Percentiles rank a stretch among this genome's conserved stretches.
Conservation (phyloP, 1,284 basidiomycete species). For the Melampsora allii-populina region DNA sequence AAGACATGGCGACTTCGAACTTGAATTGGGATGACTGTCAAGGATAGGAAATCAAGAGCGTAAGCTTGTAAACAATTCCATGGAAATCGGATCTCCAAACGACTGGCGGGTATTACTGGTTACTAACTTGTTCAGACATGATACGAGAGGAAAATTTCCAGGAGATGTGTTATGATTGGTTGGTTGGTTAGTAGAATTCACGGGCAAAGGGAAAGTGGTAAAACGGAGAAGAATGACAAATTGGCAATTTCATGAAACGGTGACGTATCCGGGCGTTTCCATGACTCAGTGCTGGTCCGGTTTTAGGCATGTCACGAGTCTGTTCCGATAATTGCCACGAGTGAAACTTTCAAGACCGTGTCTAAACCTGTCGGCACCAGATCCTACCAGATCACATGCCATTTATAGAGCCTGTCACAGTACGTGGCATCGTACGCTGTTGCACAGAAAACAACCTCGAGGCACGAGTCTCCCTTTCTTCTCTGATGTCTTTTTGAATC, state of each 20-base stretch:
- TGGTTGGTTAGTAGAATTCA: neutral
- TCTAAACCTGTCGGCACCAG: no score
- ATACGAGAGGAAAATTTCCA: neutral
- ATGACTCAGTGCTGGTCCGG: no score
- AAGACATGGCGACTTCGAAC: constrained; percentile 38
- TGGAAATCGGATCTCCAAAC: neutral
- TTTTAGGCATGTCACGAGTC: no score
- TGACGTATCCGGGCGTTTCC: no score
- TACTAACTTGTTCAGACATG: constrained; percentile 4
- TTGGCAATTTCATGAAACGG: neutral
- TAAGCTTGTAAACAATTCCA: neutral
- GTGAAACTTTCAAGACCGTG: no score
- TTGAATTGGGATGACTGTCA: constrained; percentile 9
- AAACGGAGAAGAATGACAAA: neutral
- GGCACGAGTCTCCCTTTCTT: no score
- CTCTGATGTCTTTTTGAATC: no score
- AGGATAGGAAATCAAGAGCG: neutral
- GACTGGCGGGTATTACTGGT: neutral
- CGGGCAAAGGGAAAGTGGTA: neutral
- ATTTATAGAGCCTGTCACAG: no score
- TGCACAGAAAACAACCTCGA: no score
- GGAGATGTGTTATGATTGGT: neutral
- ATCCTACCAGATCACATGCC: no score
- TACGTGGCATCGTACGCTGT: no score
- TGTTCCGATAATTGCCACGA: no score